phyloP scores from a whole-genome alignment of 805 yeast genomes.

The Wickerhamiella alocasiicola region DNA sequence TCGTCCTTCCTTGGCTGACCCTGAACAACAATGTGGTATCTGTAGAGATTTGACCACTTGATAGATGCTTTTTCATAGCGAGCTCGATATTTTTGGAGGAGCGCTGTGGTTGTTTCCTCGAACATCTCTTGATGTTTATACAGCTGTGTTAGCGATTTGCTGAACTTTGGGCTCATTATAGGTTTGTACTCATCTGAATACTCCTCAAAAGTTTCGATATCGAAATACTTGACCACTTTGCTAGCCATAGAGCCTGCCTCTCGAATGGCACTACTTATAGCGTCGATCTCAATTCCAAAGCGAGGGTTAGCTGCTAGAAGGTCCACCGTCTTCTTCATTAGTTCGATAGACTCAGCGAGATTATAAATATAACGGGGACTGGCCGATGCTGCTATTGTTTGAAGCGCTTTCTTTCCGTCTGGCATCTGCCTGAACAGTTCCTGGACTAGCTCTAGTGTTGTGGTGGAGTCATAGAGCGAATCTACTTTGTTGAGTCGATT shows the following conservation, averaged over 20 bases:
- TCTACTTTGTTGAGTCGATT: conserved; percentile 42
- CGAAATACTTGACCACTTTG: not conserved
- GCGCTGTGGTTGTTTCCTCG: not conserved
- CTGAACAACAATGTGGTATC: conserved; percentile 1
- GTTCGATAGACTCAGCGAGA: conserved; percentile 32
- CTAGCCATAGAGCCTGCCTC: not conserved
- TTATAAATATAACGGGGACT: conserved; percentile 34
- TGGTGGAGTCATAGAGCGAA: not conserved
- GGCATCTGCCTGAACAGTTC: conserved; percentile 48
- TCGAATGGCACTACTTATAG: not conserved
- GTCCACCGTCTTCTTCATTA: conserved; percentile 25
- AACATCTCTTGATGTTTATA: not conserved
- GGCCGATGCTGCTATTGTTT: conserved; percentile 31
- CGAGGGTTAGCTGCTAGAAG: not conserved
- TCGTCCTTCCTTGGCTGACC: conserved; percentile 1
- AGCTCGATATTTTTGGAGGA: not conserved
- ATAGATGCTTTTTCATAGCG: not conserved
- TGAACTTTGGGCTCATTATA: not conserved
- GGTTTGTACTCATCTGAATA: not conserved
- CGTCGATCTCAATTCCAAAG: not conserved
- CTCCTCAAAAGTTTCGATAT: not conserved
- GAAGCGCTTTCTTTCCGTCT: conserved; percentile 29
- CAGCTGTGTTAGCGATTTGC: not conserved
- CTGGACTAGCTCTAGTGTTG: conserved; percentile 31
- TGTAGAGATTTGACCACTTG: not conserved